A percentile compares a stretch with the other conserved stretches of the same genome.
These are phyloP conservation scores for Athelia psychrophila DNA, from an alignment of 1,284 basidiomycete species.

Conservation along the genomic window DNA sequence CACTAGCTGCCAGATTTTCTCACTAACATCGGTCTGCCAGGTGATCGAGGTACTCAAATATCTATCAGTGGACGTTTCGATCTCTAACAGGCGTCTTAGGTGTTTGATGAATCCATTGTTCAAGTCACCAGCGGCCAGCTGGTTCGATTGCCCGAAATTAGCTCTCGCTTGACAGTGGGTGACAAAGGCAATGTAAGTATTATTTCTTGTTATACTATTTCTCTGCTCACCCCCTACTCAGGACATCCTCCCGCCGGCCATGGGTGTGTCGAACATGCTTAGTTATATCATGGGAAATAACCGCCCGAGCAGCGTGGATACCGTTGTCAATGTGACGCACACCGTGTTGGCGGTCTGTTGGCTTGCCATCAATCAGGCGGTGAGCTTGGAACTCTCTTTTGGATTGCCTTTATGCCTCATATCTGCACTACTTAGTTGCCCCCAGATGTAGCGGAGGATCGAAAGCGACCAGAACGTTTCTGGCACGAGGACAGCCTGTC, in stretches of 20 bases:
- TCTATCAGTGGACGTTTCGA: conserved; percentile 2
- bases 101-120: conserved; percentile 84
- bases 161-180: conserved; percentile 66
- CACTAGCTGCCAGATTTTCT: conserved; percentile 8
- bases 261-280: conserved; percentile 44
- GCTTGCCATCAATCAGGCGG: conserved; percentile 87
- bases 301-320: conserved; percentile 46
- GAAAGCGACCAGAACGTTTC: conserved; percentile 69
- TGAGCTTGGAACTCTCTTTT: conserved; percentile 30
- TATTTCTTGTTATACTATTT: conserved; percentile 5
- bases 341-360: conserved; percentile 82
- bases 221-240: conserved; percentile 23
- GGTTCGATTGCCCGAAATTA: conserved; percentile 73
- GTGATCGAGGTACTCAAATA: conserved; percentile 43
- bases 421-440: conserved; percentile 49
- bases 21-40: conserved; percentile 25
- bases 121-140: conserved; percentile 55
- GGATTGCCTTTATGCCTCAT: conserved; percentile 7
- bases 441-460: conserved; percentile 47
- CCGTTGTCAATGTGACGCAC: conserved; percentile 75
- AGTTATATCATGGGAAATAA: conserved; percentile 42
- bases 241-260: conserved; percentile 65
- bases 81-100: conserved; percentile 38
- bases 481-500: conserved; percentile 70
- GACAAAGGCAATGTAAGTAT: conserved; percentile 63